Conservation (phyloP, 2,329 filamentous ascomycete species). For the Onygena corvina region DNA sequence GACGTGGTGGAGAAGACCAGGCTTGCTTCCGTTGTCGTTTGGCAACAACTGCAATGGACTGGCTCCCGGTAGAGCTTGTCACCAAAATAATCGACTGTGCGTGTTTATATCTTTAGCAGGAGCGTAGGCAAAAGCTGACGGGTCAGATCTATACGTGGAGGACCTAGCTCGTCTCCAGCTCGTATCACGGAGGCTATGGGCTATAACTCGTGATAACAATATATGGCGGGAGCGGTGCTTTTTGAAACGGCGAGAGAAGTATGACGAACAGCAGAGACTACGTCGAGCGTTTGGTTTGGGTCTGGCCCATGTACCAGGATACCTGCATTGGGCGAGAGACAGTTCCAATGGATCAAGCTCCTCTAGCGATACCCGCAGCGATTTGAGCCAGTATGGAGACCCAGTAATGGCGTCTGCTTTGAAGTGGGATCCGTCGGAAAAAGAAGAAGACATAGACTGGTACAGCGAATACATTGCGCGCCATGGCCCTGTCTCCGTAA, state of each 20-base stretch:
- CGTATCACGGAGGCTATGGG: slow-evolving; percentile 54
- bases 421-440: slow-evolving; percentile 65
- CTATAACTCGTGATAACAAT: slow-evolving; percentile 58
- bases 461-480: slow-evolving; percentile 82
- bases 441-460: slow-evolving; percentile 62
- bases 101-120: slow-evolving; percentile 17
- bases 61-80: slow-evolving; percentile 52
- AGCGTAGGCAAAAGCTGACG: neutral
- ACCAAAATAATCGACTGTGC: slow-evolving; percentile 52
- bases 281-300: too few relatives aligned
- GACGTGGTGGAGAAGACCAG: too few relatives aligned
- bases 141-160: slow-evolving; percentile 47
- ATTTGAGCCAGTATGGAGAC: neutral
- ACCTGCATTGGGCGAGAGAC: neutral
- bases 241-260: slow-evolving; percentile 27
- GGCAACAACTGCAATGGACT: too few relatives aligned
- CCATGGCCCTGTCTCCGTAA: slow-evolving; percentile 58
- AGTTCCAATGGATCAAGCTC: neutral
- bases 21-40: too few relatives aligned
- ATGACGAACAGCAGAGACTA: neutral
- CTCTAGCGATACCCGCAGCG: neutral
- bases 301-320: too few relatives aligned
- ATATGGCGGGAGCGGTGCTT: slow-evolving; percentile 71
- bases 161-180: slow-evolving; percentile 58
- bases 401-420: neutral